These are phyloP conservation scores for Pythium scleroteichum DNA, from an alignment of 352 stramenopile species.

Conservation along the genomic window DNA sequence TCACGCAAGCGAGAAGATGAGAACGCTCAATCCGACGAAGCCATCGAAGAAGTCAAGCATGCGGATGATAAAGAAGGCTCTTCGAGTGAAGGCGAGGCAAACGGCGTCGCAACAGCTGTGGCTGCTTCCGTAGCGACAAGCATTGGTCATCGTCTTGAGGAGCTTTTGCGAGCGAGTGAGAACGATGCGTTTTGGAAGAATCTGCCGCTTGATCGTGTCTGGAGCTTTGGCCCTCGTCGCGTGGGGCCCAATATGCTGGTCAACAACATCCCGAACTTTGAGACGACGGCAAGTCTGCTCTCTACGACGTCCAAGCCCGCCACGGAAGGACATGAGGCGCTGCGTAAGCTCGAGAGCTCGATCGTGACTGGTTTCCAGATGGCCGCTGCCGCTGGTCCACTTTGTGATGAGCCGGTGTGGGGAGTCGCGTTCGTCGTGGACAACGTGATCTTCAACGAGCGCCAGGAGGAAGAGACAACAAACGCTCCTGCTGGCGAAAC, in stretches of 20 bases:
- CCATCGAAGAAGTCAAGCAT: background rate
- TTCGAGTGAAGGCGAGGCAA: conserved; percentile 12
- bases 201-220: conserved; percentile 58
- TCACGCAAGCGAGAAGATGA: conserved; percentile 14
- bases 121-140: conserved; percentile 4
- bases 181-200: conserved; percentile 52
- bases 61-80: conserved; percentile 3
- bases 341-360: conserved; percentile 76
- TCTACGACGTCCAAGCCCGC: background rate
- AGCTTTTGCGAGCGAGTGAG: conserved; percentile 44
- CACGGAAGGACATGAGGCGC: conserved; percentile 14
- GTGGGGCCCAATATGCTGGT: conserved; percentile 78
- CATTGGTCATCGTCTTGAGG: conserved; percentile 46
- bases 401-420: conserved; percentile 91
- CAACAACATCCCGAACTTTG: conserved; percentile 62
- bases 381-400: conserved; percentile 71
- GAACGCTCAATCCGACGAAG: background rate
- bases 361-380: conserved; percentile 86
- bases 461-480: background rate
- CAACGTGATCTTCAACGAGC: conserved; percentile 55
- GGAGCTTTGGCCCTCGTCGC: conserved; percentile 74
- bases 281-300: conserved; percentile 19
- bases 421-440: conserved; percentile 89
- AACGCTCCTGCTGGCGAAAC: background rate
- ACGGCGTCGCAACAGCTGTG: background rate